Evolutionary conservation across 805 yeast genomes (phyloP), one percentile per base, ranked within the genome.

Genomic region (Yarrowia alimentaria): DNA sequence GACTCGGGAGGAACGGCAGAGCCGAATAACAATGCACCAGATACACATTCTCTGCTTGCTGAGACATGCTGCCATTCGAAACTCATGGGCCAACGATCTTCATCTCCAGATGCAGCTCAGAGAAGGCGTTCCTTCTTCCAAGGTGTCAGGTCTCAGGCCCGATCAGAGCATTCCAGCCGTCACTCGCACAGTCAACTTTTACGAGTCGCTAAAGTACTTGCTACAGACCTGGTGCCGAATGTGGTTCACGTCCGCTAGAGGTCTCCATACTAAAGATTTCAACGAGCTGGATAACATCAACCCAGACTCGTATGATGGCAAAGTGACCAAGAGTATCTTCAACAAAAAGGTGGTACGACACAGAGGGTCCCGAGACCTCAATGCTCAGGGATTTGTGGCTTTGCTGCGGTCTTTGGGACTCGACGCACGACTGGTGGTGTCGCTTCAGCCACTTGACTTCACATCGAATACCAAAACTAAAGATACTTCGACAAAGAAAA

Each of bases 381-480:
- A 84, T 0, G 89, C 93, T 0, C 96, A 87, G 60, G 97, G 96
- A 0, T 90, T 87, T 68, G 87, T 88, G 12, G 79, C 85, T 0
- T 59, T 91, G 1, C 63, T 88, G 34, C 68, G 98, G 56, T 73
- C 93, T 1, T 65, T 85, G 10, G 85, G 83, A 1, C 68, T 93
- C 10, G 75, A 80, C 32, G 81, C 91, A 0, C 70, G 99, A 35
- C 66, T 93, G 20, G 80, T 89, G 0, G 81, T 83, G 58, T 90
- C 96, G 0, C 61, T 90, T 24, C 99, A 93, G 62, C 93, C 96
- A 0, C 90, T 96, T 0, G 96, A 93, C 62, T 85, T 81, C 57
- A 81, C 89, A 0, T 56, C 63, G 12, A 43, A 30, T 18, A 17
- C 47, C 7, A 40, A 28, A 20, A 11, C 14, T 11, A 10, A 14